These are phyloP conservation scores for Pichiaceae sp. DNA, from an alignment of 1,139 yeast genomes.

Conservation along the genomic window DNA sequence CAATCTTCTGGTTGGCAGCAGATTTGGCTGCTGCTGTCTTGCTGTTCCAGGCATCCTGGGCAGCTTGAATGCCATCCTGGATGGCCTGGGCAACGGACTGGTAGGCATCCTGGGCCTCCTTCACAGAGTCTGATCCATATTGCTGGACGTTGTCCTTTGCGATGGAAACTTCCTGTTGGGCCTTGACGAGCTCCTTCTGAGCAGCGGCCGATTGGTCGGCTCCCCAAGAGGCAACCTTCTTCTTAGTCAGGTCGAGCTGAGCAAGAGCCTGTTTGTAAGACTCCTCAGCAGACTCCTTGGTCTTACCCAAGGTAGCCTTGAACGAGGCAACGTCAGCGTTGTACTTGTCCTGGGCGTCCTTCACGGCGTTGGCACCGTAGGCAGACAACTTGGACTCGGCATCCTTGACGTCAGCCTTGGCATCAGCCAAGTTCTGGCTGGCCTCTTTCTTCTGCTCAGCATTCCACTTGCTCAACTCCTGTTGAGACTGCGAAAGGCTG, in stretches of 20 bases:
- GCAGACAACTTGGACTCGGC: neutral
- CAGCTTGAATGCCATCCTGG: neutral
- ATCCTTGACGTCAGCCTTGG: neutral
- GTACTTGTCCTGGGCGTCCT: neutral
- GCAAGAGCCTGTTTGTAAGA: neutral
- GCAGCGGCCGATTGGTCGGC: constrained; percentile 13
- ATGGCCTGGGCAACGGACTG: neutral
- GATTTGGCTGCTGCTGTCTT: constrained; percentile 11
- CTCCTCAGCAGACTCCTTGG: neutral
- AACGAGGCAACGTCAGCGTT: neutral
- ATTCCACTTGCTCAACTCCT: constrained; percentile 3
- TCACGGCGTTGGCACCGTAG: neutral
- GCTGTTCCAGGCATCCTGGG: constrained; percentile 4
- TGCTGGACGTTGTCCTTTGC: constrained; percentile 38
- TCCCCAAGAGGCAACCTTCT: constrained; percentile 22
- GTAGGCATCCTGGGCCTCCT: constrained; percentile 8
- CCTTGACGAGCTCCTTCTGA: constrained; percentile 7
- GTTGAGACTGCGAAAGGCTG: constrained; percentile 1
- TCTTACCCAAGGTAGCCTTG: neutral
- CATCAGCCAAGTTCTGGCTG: neutral
- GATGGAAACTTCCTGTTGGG: constrained; percentile 29
- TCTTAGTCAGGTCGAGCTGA: constrained; percentile 15
- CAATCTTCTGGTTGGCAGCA: constrained; percentile 5
- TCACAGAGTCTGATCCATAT: constrained; percentile 11
- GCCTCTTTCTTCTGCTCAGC: constrained; percentile 1